These are phyloP conservation scores for Penicillium canescens DNA, from an alignment of 495 filamentous ascomycete genomes.

Conservation along the genomic window DNA sequence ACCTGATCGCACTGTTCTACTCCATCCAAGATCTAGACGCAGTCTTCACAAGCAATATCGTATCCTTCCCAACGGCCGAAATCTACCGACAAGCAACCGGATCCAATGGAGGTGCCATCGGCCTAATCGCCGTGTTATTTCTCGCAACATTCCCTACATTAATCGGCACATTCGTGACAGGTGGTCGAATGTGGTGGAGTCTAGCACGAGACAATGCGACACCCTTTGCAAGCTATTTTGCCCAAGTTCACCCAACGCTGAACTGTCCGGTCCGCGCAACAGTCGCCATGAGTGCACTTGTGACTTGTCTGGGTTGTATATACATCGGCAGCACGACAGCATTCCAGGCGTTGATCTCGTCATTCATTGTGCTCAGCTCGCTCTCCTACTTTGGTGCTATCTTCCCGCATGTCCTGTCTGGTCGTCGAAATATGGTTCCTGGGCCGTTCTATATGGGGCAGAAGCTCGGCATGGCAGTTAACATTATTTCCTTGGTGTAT, in stretches of 20 bases:
- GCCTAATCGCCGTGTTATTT: conserved; percentile 56
- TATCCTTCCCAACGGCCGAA: conserved; percentile 66
- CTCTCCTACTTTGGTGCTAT: conserved; percentile 73
- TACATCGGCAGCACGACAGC: conserved; percentile 68
- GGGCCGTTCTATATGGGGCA: conserved; percentile 70
- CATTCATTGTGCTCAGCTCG: conserved; percentile 73
- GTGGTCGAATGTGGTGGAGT: conserved; percentile 74
- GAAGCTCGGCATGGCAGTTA: conserved; percentile 55
- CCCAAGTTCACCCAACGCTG: conserved; percentile 37
- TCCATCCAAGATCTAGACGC: conserved; percentile 61
- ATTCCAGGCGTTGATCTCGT: conserved; percentile 70
- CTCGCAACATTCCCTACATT: conserved; percentile 57
- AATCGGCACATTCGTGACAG: conserved; percentile 66
- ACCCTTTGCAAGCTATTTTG: conserved; percentile 36
- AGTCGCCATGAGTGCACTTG: conserved; percentile 54
- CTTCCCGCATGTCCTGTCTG: conserved; percentile 63
- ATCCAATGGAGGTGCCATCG: conserved; percentile 54
- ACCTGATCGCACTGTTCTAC: conserved; percentile 52
- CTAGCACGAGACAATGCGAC: conserved; percentile 67
- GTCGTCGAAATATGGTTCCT: conserved; percentile 59
- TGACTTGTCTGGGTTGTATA: conserved; percentile 67
- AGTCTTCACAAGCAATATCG: conserved; percentile 52
- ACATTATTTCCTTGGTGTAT: conserved; percentile 55
- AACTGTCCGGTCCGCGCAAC: conserved; percentile 64
- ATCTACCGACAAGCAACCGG: conserved; percentile 76